These are phyloP conservation scores for Beauveria sp. DNA, from an alignment of 2,329 filamentous ascomycete species.

Conservation along the genomic window DNA sequence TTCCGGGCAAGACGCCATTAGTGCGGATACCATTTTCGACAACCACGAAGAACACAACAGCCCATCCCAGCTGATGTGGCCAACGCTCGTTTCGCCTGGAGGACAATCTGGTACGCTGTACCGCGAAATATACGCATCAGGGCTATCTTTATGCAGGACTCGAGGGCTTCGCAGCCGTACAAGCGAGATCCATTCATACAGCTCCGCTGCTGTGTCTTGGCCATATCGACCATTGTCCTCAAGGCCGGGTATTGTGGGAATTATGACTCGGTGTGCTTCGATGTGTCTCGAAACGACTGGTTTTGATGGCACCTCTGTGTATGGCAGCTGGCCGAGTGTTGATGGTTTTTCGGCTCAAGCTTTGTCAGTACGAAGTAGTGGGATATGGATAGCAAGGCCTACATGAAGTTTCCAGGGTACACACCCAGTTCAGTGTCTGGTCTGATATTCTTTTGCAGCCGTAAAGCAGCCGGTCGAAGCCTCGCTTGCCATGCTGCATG, in stretches of 20 bases:
- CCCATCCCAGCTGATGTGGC: slow-evolving; percentile 51
- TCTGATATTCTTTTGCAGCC: slow-evolving; percentile 72
- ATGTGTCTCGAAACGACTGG: neutral
- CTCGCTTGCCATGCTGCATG: slow-evolving; percentile 78
- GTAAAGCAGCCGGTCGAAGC: slow-evolving; percentile 70
- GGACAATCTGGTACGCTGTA: slow-evolving; percentile 49
- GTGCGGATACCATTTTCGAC: slow-evolving; percentile 37
- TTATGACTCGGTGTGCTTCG: slow-evolving; percentile 17
- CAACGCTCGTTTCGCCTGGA: slow-evolving; percentile 28
- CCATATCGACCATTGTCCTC: slow-evolving; percentile 42
- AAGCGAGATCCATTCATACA: slow-evolving; percentile 73
- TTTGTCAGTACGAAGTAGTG: neutral
- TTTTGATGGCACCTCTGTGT: neutral
- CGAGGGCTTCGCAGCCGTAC: slow-evolving; percentile 58
- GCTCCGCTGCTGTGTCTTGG: slow-evolving; percentile 51
- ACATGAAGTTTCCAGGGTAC: slow-evolving; percentile 46
- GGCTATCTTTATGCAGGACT: slow-evolving; percentile 44
- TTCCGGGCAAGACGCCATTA: slow-evolving; percentile 35
- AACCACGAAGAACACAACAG: slow-evolving; percentile 49
- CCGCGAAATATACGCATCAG: slow-evolving; percentile 62
- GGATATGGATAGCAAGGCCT: neutral
- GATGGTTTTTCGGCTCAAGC: neutral
- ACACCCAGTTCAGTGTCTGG: slow-evolving; percentile 66
- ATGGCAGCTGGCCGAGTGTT: neutral
- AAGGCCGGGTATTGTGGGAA: slow-evolving; percentile 22